Conservation (phyloP, 2,329 filamentous ascomycete species). For the Trichoderma polysporum region DNA sequence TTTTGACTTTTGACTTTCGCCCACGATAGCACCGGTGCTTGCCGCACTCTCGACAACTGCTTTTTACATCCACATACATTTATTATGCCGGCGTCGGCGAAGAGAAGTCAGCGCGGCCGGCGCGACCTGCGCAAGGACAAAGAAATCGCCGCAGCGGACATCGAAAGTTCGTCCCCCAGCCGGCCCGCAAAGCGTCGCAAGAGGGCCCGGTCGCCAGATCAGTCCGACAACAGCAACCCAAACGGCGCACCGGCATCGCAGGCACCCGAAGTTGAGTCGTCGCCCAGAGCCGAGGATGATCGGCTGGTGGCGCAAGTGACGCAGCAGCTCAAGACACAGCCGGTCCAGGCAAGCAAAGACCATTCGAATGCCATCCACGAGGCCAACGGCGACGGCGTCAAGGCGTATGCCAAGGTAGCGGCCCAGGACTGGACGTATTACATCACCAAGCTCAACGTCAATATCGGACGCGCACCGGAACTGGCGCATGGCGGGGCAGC, state of each 20-base stretch:
- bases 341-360: conserved; percentile 60
- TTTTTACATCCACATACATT: neutral
- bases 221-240: conserved; percentile 22
- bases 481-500: conserved; percentile 35
- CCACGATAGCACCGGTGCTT: neutral
- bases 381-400: conserved; percentile 59
- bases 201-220: conserved; percentile 42
- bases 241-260: conserved; percentile 28
- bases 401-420: conserved; percentile 79
- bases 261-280: conserved; percentile 39
- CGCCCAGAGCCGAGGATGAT: conserved; percentile 52
- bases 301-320: conserved; percentile 56
- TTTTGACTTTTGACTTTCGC: neutral
- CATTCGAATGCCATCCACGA: conserved; percentile 65
- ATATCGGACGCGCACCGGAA: conserved; percentile 71
- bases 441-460: conserved; percentile 70
- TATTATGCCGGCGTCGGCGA: conserved; percentile 40
- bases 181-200: conserved; percentile 65
- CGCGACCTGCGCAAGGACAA: conserved; percentile 42
- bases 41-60: neutral
- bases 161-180: conserved; percentile 57
- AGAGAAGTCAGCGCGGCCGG: conserved; percentile 39
- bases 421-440: conserved; percentile 84
- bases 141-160: conserved; percentile 36
- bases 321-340: conserved; percentile 49